Percentiles rank a stretch among this genome's conserved stretches.
phyloP scores from a whole-genome alignment of 306 rosid genomes.

The Elaeagnus macrophylla region DNA sequence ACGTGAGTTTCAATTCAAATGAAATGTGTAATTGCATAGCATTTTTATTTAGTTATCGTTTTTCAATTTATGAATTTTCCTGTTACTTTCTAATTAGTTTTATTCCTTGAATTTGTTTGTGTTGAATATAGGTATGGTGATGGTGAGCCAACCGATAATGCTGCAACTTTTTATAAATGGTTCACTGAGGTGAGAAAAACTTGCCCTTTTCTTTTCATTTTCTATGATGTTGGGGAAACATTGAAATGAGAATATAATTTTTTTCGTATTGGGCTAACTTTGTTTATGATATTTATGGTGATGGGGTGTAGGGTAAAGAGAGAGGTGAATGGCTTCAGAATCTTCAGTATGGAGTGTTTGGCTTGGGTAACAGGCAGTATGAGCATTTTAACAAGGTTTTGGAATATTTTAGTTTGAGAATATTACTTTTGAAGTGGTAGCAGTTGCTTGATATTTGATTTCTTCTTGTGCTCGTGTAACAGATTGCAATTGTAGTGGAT shows the following conservation, averaged over 20 bases:
- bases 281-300: not conserved
- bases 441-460: constrained; percentile 1
- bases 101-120: constrained; percentile 2
- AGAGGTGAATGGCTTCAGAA: constrained; percentile 61
- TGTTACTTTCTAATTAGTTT: not conserved
- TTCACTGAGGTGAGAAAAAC: constrained; percentile 49
- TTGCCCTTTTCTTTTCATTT: not conserved
- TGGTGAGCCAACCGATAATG: constrained; percentile 94
- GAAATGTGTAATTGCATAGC: not conserved
- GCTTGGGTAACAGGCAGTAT: constrained; percentile 87
- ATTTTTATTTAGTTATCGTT: not conserved
- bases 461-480: constrained; percentile 16
- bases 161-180: constrained; percentile 84
- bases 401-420: not conserved
- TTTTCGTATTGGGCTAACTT: not conserved
- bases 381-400: constrained; percentile 92
- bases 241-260: not conserved
- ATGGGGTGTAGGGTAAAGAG: constrained; percentile 51
- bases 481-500: constrained; percentile 64
- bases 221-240: not conserved
- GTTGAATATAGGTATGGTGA: constrained; percentile 72
- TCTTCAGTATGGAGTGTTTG: constrained; percentile 77
- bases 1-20: constrained; percentile 45
- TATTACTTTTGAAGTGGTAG: not conserved
- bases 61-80: not conserved